Evolutionary conservation across 2,329 filamentous ascomycete genomes (phyloP), one percentile per base, ranked within the genome.

Genomic region (Xylariaceae sp.): DNA sequence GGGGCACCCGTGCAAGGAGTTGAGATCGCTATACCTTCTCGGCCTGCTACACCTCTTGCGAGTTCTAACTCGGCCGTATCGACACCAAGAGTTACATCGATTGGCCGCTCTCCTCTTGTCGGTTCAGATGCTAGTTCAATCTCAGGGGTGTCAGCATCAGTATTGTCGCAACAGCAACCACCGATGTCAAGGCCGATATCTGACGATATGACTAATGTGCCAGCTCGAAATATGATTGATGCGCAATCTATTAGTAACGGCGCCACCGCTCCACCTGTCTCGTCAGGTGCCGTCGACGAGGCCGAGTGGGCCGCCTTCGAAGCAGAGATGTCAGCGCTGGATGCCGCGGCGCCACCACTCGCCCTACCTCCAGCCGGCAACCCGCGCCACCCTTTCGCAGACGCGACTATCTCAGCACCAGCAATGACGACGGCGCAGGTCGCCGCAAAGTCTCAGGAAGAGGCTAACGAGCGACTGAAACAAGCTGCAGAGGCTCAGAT

Each of bases 241-340:
- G 22, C 47, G 29, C 36, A 48, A 32, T 39, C 54, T 19, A 48
- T 32, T 5, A 47, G 43, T 26, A 45, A 52, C 32, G 40, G 32
- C 26, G 32, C 13, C 19, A 29, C 29, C 42, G 29, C 13, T 46
- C 36, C 19, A 49, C 49, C 44, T 45, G 49, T 30, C 44, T 55
- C 47, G 21, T 32, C 56, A n/a, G 26, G 52, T 32, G 54, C 63
- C 10, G 72, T 76, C 8, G 84, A 92, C 67, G 89, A 95, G 65
- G 83, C 86, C 50, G 88, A 94, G 70, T 94, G 88, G 88, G 87
- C 88, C 1, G 88, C 89, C 8, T 95, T 95, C 67, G 87, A 96
- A 68, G 87, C 88, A 2, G 89, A 95, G 50, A 84, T 95, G 51
- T 86, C 84, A 16, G 72, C 74, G 29, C 56, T 55, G 22, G 59